Evolutionary conservation across 192 early-diverging fungal genomes (phyloP).

Genomic region (Thamnidium elegans): DNA sequence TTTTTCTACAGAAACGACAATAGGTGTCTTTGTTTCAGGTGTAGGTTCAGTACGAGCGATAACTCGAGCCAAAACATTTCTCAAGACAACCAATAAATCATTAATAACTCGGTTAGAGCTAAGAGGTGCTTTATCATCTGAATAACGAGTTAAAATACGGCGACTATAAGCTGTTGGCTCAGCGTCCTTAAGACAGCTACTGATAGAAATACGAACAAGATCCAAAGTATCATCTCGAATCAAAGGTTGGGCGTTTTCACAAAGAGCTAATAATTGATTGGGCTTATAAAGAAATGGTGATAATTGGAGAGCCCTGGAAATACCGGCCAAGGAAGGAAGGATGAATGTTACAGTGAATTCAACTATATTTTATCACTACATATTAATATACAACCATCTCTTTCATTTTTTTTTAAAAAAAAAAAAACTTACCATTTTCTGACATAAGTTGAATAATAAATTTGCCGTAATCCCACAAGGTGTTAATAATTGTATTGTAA

Average conservation of each 20-base stretch:
- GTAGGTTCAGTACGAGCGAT: slow-evolving; percentile 29
- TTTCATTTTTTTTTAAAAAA: neutral
- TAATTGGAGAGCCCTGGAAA: slow-evolving; percentile 50
- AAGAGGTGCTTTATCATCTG: slow-evolving; percentile 39
- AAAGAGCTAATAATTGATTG: slow-evolving; percentile 45
- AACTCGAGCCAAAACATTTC: slow-evolving; percentile 52
- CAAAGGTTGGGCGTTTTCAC: slow-evolving; percentile 46
- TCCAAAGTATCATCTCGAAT: slow-evolving; percentile 46
- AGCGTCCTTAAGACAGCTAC: slow-evolving; percentile 29
- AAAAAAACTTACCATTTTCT: neutral
- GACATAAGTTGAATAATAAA: slow-evolving; percentile 17
- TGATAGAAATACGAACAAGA: slow-evolving; percentile 43
- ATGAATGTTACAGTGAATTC: slow-evolving; percentile 51
- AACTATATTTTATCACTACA: slow-evolving; percentile 18
- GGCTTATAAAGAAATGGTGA: slow-evolving; percentile 44
- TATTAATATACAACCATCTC: neutral
- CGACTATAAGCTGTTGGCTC: slow-evolving; percentile 45
- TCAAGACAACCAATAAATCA: slow-evolving; percentile 47
- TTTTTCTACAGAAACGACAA: neutral
- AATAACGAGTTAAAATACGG: slow-evolving; percentile 47
- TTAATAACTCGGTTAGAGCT: slow-evolving; percentile 55
- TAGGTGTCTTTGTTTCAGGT: neutral
- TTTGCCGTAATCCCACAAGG: slow-evolving; percentile 50
- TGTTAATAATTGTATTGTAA: slow-evolving; percentile 37
- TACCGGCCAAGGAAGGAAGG: slow-evolving; percentile 58